Evolutionary conservation across 1,284 basidiomycete species (phyloP).

Genomic region (Lentinus polychrous): DNA sequence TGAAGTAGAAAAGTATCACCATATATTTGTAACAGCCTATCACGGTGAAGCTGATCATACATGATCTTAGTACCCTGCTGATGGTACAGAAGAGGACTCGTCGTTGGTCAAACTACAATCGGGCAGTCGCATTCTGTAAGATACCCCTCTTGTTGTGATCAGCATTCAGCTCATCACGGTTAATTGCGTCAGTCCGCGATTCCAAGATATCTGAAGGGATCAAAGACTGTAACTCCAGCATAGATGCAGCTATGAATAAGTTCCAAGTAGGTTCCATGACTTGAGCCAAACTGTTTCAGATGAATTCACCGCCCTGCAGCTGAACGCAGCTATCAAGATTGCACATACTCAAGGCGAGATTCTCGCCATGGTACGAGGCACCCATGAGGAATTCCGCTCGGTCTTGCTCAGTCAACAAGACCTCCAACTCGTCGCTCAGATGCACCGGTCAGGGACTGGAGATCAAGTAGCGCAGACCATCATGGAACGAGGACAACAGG

Average conservation of each 20-base stretch:
- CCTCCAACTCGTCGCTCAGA: background rate
- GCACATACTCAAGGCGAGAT: slow-evolving; percentile 5
- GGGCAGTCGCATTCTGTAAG: slow-evolving; percentile 2
- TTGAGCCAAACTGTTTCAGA: too few species aligned
- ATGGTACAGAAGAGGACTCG: background rate
- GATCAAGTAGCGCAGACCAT: slow-evolving; percentile 34
- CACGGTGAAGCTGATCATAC: background rate
- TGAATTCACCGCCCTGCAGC: too few species aligned
- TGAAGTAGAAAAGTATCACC: slow-evolving; percentile 35
- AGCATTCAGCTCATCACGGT: background rate
- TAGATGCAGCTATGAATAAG: slow-evolving; percentile 32
- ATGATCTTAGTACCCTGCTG: background rate
- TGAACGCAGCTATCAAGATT: slow-evolving; percentile 23
- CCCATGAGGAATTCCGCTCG: background rate
- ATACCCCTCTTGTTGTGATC: background rate
- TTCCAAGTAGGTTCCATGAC: slow-evolving; percentile 22
- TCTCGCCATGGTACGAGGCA: background rate
- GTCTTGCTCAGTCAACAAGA: background rate
- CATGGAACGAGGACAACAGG: slow-evolving; percentile 46
- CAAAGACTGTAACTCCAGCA: slow-evolving; percentile 32
- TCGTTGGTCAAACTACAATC: background rate
- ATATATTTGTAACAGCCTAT: background rate
- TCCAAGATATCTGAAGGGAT: slow-evolving; percentile 38
- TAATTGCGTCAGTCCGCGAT: slow-evolving; percentile 31
- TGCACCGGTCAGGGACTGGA: slow-evolving; percentile 21